Evolutionary conservation across 768 basidiomycete species (phyloP).

Genomic region (Chalciporus sphaerocephalus): DNA sequence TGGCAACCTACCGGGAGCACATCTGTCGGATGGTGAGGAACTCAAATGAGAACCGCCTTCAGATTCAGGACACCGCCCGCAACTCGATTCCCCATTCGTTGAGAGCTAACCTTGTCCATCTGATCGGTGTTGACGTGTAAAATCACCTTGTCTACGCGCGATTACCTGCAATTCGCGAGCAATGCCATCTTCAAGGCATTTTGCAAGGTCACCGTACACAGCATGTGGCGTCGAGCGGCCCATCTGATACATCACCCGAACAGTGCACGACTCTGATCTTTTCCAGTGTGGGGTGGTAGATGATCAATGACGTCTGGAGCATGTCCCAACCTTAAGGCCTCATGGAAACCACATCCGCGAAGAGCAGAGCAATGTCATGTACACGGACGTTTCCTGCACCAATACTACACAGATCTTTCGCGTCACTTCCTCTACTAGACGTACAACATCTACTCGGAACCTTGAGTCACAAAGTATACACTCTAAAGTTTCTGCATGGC

Average conservation of each 20-base stretch:
- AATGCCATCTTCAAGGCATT: slow-evolving; percentile 8
- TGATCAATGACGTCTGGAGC: too few relatives aligned
- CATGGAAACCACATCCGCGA: not conserved
- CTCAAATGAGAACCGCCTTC: slow-evolving; percentile 10
- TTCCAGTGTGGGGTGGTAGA: not conserved
- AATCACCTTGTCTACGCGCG: slow-evolving; percentile 7
- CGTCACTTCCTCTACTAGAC: slow-evolving; percentile 3
- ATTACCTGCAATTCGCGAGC: slow-evolving; percentile 5
- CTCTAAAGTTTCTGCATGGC: slow-evolving; percentile 73
- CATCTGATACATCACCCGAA: not conserved
- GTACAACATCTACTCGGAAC: slow-evolving; percentile 5
- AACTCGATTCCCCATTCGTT: slow-evolving; percentile 17
- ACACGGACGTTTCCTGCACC: slow-evolving; percentile 4
- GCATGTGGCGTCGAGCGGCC: not conserved
- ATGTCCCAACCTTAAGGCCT: not conserved
- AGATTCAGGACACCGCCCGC: slow-evolving; percentile 10
- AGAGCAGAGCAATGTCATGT: not conserved
- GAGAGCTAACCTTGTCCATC: slow-evolving; percentile 32
- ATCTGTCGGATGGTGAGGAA: not conserved
- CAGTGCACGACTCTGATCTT: not conserved
- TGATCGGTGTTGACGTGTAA: slow-evolving; percentile 21
- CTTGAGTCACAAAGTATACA: not conserved
- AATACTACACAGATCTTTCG: slow-evolving; percentile 8
- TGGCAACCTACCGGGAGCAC: slow-evolving; percentile 16
- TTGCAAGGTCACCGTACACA: slow-evolving; percentile 19